Evolutionary conservation across 2,329 filamentous ascomycete species (phyloP).

Genomic region (Lomentospora prolificans): DNA sequence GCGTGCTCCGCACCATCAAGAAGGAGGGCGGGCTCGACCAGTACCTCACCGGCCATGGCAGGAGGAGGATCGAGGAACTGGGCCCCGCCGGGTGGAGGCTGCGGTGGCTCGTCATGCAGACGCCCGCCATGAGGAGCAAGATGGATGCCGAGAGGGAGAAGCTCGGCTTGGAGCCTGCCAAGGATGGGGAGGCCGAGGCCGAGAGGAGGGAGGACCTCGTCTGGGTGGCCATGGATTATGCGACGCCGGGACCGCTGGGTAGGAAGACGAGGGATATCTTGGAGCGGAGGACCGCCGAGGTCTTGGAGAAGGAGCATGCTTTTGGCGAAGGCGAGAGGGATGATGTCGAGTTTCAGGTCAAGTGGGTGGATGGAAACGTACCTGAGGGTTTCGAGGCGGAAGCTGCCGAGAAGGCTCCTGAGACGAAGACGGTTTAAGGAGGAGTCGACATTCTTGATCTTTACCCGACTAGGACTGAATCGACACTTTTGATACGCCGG

Average conservation of each 20-base stretch:
- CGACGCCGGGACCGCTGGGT: constrained; percentile 29
- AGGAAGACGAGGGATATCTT: constrained; percentile 25
- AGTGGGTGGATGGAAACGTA: constrained; percentile 30
- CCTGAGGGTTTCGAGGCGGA: constrained; percentile 18
- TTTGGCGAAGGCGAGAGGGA: constrained; percentile 36
- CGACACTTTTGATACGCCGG: too few relatives aligned
- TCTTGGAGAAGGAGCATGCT: constrained; percentile 24
- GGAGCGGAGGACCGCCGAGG: constrained; percentile 27
- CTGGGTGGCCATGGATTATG: constrained; percentile 29
- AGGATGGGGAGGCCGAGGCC: constrained; percentile 19
- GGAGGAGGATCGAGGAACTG: constrained; percentile 70
- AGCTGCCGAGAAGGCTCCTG: neutral
- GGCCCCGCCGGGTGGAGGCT: constrained; percentile 86
- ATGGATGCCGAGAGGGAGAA: constrained; percentile 55
- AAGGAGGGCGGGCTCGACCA: constrained; percentile 84
- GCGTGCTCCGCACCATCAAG: constrained; percentile 64
- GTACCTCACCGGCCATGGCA: constrained; percentile 76
- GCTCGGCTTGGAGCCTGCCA: constrained; percentile 47
- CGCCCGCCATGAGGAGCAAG: constrained; percentile 49
- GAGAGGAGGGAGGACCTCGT: constrained; percentile 24
- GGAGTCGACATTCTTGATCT: neutral
- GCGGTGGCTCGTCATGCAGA: constrained; percentile 84
- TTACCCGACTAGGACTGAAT: too few relatives aligned
- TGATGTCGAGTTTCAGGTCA: constrained; percentile 26
- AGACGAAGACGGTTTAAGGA: neutral